Conservation (phyloP, 2,329 filamentous ascomycete genomes). For the Scorias spongiosa region DNA sequence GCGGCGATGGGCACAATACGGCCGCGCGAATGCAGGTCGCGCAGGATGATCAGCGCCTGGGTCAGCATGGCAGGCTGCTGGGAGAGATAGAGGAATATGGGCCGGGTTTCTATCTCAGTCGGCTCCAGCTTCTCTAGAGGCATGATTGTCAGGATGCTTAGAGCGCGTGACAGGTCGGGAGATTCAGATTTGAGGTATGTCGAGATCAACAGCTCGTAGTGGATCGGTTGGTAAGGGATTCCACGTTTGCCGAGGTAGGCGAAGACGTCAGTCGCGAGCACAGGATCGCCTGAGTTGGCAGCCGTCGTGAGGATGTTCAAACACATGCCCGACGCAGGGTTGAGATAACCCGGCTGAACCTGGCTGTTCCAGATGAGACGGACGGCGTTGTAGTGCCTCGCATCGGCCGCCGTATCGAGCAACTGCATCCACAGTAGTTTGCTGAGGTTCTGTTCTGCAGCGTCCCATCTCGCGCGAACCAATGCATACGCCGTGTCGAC, state of each 20-base stretch:
- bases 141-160: conserved; percentile 63
- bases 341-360: conserved; percentile 44
- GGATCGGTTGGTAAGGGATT: conserved; percentile 44
- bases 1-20: conserved; percentile 36
- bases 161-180: conserved; percentile 46
- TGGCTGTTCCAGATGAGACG: conserved; percentile 55
- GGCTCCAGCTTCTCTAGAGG: conserved; percentile 43
- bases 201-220: conserved; percentile 69
- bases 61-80: conserved; percentile 30
- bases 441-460: conserved; percentile 29
- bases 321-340: conserved; percentile 49
- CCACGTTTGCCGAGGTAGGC: conserved; percentile 45
- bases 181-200: conserved; percentile 43
- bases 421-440: conserved; percentile 51
- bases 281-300: conserved; percentile 49
- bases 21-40: conserved; percentile 35
- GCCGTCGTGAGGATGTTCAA: conserved; percentile 58
- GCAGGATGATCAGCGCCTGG: conserved; percentile 42
- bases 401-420: conserved; percentile 57
- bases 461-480: conserved; percentile 41
- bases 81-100: conserved; percentile 44
- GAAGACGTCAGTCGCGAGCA: conserved; percentile 57
- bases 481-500: conserved; percentile 62
- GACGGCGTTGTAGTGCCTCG: conserved; percentile 45
- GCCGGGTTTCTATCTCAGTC: conserved; percentile 44